Evolutionary conservation across 1,139 yeast species (phyloP).

Genomic region (Trichomonascaceae sp.): DNA sequence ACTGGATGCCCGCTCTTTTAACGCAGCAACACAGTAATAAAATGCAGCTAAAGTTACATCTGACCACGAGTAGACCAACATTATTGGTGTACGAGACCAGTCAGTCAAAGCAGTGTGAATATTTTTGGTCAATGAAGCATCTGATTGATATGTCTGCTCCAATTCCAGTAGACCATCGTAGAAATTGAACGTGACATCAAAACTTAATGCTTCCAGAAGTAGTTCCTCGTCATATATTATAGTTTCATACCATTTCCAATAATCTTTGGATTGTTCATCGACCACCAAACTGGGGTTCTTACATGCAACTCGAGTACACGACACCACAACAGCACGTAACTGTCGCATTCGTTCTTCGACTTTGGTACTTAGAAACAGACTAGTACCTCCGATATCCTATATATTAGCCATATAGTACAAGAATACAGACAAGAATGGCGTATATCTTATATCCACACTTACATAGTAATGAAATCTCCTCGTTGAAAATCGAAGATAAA

Average conservation of each 20-base stretch:
- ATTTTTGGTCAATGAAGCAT: neutral
- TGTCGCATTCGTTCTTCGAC: slow-evolving; percentile 46
- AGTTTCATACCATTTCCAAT: slow-evolving; percentile 46
- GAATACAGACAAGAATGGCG: neutral
- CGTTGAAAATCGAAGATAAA: slow-evolving; percentile 42
- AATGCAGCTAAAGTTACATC: slow-evolving; percentile 7
- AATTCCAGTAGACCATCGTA: slow-evolving; percentile 7
- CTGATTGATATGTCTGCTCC: slow-evolving; percentile 4
- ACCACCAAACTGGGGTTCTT: slow-evolving; percentile 36
- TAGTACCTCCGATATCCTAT: slow-evolving; percentile 41
- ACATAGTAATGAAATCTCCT: slow-evolving; percentile 36
- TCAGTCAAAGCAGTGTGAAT: slow-evolving; percentile 2
- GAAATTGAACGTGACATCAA: slow-evolving; percentile 37
- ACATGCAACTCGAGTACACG: slow-evolving; percentile 42
- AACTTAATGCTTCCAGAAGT: slow-evolving; percentile 43
- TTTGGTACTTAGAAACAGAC: slow-evolving; percentile 47
- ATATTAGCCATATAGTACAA: neutral
- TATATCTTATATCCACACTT: slow-evolving; percentile 2
- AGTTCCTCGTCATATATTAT: slow-evolving; percentile 42
- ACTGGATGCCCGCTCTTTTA: neutral
- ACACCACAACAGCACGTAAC: slow-evolving; percentile 42
- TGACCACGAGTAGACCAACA: slow-evolving; percentile 5
- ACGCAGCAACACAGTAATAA: neutral
- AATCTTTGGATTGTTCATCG: slow-evolving; percentile 44
- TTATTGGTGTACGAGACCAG: slow-evolving; percentile 3